phyloP scores from a whole-genome alignment of 768 basidiomycete species.

The Mycena rosella region DNA sequence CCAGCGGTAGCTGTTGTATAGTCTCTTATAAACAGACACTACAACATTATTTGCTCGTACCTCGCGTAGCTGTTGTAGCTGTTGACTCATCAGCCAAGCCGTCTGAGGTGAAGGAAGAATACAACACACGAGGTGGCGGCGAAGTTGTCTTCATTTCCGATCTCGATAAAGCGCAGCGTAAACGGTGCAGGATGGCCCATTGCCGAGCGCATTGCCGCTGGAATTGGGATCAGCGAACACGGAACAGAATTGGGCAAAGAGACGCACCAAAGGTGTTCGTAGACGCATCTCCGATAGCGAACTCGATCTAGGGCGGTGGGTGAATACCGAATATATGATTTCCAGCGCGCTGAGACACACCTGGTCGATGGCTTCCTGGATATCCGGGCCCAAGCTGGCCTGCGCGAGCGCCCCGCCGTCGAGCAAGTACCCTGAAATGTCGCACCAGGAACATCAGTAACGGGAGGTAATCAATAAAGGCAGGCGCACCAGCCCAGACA shows the following conservation, averaged over 20 bases:
- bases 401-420: constrained; percentile 59
- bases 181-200: constrained; percentile 70
- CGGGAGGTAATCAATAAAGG: too few relatives aligned
- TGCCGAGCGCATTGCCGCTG: constrained; percentile 63
- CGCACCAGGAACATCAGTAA: too few relatives aligned
- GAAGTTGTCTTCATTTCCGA: constrained; percentile 54
- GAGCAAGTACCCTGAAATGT: constrained; percentile 59
- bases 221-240: background rate
- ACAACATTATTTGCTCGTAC: too few relatives aligned
- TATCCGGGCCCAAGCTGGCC: constrained; percentile 60
- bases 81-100: constrained; percentile 34
- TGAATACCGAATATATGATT: background rate
- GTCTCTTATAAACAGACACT: too few relatives aligned
- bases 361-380: constrained; percentile 69
- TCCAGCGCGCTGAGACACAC: constrained; percentile 39
- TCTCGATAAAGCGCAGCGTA: constrained; percentile 59
- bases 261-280: background rate
- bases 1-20: constrained; percentile 3
- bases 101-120: background rate
- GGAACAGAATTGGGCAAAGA: background rate
- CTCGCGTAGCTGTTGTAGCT: too few relatives aligned
- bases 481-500: constrained; percentile 62
- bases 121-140: too few relatives aligned
- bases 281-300: background rate
- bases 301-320: background rate